Percentiles rank a stretch among this genome's conserved stretches.
phyloP scores from a whole-genome alignment of 108 stramenopile genomes.

The Seminavis robusta region DNA sequence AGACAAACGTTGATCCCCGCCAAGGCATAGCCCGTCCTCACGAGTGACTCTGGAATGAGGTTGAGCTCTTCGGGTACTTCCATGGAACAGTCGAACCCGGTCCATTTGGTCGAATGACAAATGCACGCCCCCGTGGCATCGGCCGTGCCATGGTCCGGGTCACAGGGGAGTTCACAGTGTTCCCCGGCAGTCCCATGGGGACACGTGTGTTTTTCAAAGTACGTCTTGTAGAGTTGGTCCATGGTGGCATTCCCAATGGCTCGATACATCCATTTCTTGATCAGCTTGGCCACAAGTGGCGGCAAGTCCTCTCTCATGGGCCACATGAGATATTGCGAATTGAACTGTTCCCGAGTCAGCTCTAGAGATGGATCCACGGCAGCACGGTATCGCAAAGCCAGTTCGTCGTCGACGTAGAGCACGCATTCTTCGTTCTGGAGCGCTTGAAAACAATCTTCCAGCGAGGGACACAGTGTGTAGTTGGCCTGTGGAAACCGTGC shows the following conservation, averaged over 20 bases:
- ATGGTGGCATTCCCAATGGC: slow-evolving; percentile 1
- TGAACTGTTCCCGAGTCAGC: slow-evolving; percentile 1
- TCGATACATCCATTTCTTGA: slow-evolving; percentile 19
- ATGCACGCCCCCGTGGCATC: slow-evolving; percentile 6
- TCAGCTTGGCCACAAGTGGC: neutral
- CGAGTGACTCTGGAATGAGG: neutral
- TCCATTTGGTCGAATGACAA: slow-evolving; percentile 10
- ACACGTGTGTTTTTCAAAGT: slow-evolving; percentile 10
- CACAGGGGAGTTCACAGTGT: too few relatives aligned
- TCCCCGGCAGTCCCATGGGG: slow-evolving; percentile 14
- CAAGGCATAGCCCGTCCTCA: neutral
- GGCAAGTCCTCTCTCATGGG: slow-evolving; percentile 1
- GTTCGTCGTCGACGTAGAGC: neutral
- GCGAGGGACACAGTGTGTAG: neutral
- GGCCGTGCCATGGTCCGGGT: slow-evolving; percentile 1
- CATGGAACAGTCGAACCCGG: slow-evolving; percentile 8
- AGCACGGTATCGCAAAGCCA: neutral
- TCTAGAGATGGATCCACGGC: neutral
- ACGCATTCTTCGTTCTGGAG: neutral
- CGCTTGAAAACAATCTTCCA: neutral
- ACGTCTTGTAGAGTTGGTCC: slow-evolving; percentile 7
- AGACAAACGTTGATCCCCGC: neutral
- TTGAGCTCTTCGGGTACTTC: slow-evolving; percentile 3
- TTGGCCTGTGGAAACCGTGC: neutral
- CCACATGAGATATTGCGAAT: slow-evolving; percentile 1